These are phyloP conservation scores for Polymyxa betae DNA, from an alignment of 208 protist species.

Conservation along the genomic window DNA sequence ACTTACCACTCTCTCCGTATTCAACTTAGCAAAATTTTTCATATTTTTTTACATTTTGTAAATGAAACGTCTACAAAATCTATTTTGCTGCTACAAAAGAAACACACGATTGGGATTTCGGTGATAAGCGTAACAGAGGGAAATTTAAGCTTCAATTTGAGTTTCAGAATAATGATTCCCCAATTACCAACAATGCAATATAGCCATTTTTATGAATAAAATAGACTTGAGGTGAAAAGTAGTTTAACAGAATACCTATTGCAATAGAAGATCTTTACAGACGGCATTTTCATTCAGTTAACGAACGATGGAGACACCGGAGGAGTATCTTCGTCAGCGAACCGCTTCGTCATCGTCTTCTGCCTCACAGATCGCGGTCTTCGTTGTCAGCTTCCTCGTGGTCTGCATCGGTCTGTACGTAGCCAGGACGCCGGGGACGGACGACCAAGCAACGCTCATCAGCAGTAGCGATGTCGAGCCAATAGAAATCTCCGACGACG, in stretches of 20 bases:
- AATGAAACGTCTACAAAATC: no score
- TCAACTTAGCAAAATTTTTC: background rate
- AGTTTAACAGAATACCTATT: background rate
- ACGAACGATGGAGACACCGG: background rate
- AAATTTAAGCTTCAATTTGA: background rate
- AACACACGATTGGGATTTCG: background rate
- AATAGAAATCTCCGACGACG: background rate
- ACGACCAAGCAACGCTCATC: background rate
- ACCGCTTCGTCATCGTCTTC: background rate
- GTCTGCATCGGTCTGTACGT: background rate
- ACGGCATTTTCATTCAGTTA: background rate
- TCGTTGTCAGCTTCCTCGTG: slow-evolving; percentile 28
- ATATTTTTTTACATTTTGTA: no score
- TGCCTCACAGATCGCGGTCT: background rate
- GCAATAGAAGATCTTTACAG: background rate
- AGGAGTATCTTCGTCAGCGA: slow-evolving; percentile 5
- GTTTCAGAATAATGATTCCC: background rate
- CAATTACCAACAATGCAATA: background rate
- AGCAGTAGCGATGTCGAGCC: background rate
- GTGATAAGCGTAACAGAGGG: background rate
- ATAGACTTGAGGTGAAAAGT: background rate
- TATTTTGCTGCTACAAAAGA: no score
- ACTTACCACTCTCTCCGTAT: background rate
- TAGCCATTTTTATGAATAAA: background rate
- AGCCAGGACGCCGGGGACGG: background rate